Conservation (phyloP, 345 rosid species). For the Linum trigynum region DNA sequence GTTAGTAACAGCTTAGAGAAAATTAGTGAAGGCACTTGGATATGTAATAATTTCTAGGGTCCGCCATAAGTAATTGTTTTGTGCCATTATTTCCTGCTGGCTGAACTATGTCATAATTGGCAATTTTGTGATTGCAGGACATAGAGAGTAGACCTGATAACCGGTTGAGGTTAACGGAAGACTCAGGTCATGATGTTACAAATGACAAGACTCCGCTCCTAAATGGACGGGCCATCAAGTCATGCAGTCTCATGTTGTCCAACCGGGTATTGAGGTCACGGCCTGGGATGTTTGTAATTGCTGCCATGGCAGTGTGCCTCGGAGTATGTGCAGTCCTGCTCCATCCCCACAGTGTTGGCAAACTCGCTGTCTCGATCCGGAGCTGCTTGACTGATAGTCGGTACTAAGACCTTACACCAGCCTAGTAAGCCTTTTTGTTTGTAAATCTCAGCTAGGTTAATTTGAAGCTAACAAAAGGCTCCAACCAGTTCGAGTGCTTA, state of each 20-base stretch:
- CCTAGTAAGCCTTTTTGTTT: background rate
- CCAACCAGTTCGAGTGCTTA: too few relatives aligned
- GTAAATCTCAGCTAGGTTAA: background rate
- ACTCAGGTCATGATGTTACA: conserved; percentile 14
- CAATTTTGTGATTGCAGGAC: conserved; percentile 33
- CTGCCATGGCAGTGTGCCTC: conserved; percentile 47
- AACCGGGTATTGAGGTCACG: conserved; percentile 30
- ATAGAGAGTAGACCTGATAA: conserved; percentile 23
- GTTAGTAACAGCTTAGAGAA: too few relatives aligned
- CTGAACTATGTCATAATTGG: background rate
- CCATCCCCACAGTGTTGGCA: conserved; percentile 65
- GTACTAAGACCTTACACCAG: background rate
- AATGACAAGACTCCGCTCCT: conserved; percentile 44
- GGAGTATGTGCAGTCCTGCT: conserved; percentile 57
- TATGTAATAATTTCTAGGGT: too few relatives aligned
- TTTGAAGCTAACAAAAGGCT: too few relatives aligned
- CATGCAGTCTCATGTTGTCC: conserved; percentile 27
- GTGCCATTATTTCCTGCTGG: background rate
- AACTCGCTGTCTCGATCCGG: conserved; percentile 58
- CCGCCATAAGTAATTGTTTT: too few relatives aligned
- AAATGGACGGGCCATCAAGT: conserved; percentile 33
- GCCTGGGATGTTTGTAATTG: conserved; percentile 32
- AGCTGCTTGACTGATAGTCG: conserved; percentile 33
- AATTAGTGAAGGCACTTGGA: too few relatives aligned
- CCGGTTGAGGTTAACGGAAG: conserved; percentile 14